phyloP scores from a whole-genome alignment of 2,329 filamentous ascomycete species.

The Harringtonia aguacate region DNA sequence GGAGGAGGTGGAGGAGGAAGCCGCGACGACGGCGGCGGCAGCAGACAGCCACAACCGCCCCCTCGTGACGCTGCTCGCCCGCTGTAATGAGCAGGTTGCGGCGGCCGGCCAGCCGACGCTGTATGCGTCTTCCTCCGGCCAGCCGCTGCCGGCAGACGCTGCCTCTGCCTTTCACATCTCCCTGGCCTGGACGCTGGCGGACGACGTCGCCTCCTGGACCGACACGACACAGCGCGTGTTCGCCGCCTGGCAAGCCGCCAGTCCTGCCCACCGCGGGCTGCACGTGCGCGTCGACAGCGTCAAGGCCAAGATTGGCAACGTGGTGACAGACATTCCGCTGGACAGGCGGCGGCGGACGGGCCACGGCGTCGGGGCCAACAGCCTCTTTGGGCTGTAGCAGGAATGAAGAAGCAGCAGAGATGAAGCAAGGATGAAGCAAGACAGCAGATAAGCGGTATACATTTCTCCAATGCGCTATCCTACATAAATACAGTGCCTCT shows the following conservation, averaged over 20 bases:
- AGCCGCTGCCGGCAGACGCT: too few relatives aligned
- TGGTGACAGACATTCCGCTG: constrained; percentile 38
- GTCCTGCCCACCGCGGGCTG: constrained; percentile 20
- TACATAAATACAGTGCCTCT: too few relatives aligned
- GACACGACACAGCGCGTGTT: constrained; percentile 24
- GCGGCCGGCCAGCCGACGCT: constrained; percentile 57
- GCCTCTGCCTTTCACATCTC: constrained; percentile 68
- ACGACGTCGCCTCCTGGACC: constrained; percentile 34
- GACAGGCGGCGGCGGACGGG: not conserved
- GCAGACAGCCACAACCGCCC: constrained; percentile 30
- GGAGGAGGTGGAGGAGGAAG: not conserved
- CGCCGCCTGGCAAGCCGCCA: constrained; percentile 11
- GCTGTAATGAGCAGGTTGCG: constrained; percentile 54
- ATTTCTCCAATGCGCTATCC: too few relatives aligned
- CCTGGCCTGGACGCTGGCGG: constrained; percentile 68
- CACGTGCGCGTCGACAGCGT: constrained; percentile 46
- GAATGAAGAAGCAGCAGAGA: too few relatives aligned
- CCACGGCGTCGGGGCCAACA: not conserved
- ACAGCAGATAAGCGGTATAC: too few relatives aligned
- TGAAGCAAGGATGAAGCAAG: too few relatives aligned
- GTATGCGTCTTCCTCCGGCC: constrained; percentile 41
- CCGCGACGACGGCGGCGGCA: constrained; percentile 5
- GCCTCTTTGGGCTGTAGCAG: not conserved
- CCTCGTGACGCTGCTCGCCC: constrained; percentile 50
- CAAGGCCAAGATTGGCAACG: constrained; percentile 68